phyloP scores from a whole-genome alignment of 192 early-diverging fungal genomes.

The Neocallimastix lanati region DNA sequence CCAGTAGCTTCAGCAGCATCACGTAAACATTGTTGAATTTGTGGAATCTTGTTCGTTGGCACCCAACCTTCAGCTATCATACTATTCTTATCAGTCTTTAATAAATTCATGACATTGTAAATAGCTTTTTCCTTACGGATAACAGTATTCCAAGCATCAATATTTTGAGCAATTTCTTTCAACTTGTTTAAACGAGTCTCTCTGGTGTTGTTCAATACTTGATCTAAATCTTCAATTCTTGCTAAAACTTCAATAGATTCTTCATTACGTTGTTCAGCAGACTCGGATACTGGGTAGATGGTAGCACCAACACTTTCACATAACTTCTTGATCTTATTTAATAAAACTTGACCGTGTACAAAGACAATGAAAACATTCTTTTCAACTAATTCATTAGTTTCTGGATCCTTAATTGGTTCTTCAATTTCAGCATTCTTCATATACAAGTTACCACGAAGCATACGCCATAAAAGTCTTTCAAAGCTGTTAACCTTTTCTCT shows the following conservation, averaged over 20 bases:
- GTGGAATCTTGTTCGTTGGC: conserved; percentile 64
- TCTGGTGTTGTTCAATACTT: conserved; percentile 71
- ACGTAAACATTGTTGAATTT: conserved; percentile 66
- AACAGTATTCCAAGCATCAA: conserved; percentile 73
- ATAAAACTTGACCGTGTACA: conserved; percentile 82
- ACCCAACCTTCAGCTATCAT: conserved; percentile 99
- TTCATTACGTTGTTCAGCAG: conserved; percentile 67
- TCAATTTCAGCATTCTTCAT: too few relatives aligned
- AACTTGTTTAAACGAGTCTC: conserved; percentile 70
- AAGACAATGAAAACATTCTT: conserved; percentile 98
- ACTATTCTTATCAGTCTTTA: conserved; percentile 83
- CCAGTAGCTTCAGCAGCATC: conserved; percentile 72
- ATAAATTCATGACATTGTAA: conserved; percentile 88
- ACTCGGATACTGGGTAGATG: conserved; percentile 72
- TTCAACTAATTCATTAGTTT: conserved; percentile 64
- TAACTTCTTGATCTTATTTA: conserved; percentile 81
- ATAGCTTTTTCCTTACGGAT: conserved; percentile 96
- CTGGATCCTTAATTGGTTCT: conserved; percentile 79
- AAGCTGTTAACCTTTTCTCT: conserved; percentile 68
- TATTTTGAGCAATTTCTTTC: conserved; percentile 60
- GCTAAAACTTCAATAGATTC: conserved; percentile 58
- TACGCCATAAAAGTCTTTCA: conserved; percentile 91
- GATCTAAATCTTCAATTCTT: conserved; percentile 72
- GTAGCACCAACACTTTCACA: conserved; percentile 90
- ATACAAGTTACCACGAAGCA: conserved; percentile 89